Evolutionary conservation across 2,329 filamentous ascomycete genomes (phyloP), one percentile per base, ranked within the genome.

Genomic region (Fusarium floridanum): DNA sequence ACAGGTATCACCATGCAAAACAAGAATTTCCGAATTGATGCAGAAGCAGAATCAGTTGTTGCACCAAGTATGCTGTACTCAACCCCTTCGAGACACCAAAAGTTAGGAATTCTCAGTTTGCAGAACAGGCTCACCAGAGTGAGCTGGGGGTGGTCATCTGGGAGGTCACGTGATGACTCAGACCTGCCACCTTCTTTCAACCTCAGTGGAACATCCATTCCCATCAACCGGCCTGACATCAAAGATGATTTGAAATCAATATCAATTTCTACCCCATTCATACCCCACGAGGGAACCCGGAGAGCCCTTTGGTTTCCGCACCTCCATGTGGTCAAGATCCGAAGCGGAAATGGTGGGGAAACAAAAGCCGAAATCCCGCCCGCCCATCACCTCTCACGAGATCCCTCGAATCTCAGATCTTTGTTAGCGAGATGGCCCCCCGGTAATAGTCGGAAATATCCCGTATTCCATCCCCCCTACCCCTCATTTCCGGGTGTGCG

Each of bases 331-430:
- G 37, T 22, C 17, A 48, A 27, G 63, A 10, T n/a, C 43, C 45
- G 36, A 48, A n/a, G n/a, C 27, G 34, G 50, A 57, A 57, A 36
- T 59, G 37, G 62, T 45, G 62, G 50, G 50, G 62, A 43, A 57
- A 43, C 34, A 16, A 16, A 50, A 50, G 22, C 45, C 45, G 22
- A 50, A 16, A 27, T 14, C 22, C 24, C 6, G 3, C n/a, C 24
- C 34, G 9, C 9, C 61, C 61, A 45, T 64, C 50, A 59, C 34
- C 62, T 64, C 36, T 59, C 50, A 57, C 37, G 50, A 57, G 62
- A 64, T 64, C 48, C 48, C 45, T 45, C 22, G 27, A 62, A 74
- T 75, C 61, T 75, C 56, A 60, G 72, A 75, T 73, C 72, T 67
- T 16, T 20, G n/a, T 39, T 57, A 64, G 69, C 50, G 34, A 70